Percentiles rank a stretch among this genome's conserved stretches.
Evolutionary conservation across 345 rosid genomes (phyloP).

Genomic region (Erysimum cheiranthoides): DNA sequence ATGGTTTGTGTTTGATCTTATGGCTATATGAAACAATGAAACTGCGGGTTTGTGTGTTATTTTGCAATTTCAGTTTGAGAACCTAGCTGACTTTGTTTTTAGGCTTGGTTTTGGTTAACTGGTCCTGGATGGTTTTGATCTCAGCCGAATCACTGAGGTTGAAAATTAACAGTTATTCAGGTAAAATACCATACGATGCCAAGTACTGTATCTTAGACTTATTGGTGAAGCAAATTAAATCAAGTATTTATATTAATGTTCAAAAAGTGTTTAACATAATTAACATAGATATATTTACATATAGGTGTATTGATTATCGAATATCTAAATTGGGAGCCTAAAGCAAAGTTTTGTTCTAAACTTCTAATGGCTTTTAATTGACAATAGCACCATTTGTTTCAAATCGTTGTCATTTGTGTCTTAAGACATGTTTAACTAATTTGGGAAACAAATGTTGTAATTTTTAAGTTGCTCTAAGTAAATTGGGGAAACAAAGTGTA

Average conservation of each 20-base stretch:
- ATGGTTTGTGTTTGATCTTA: slow-evolving; percentile 29
- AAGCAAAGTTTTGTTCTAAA: not conserved
- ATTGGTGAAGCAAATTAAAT: not conserved
- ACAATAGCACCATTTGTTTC: not conserved
- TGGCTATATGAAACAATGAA: slow-evolving; percentile 6
- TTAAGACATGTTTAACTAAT: not conserved
- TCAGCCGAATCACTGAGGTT: not conserved
- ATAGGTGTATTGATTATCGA: not conserved
- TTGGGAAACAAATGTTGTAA: not conserved
- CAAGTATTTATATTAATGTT: not conserved
- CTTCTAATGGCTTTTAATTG: not conserved
- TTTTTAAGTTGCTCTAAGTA: too few species aligned
- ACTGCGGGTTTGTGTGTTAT: slow-evolving; percentile 8
- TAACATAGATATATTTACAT: not conserved
- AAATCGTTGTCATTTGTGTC: not conserved
- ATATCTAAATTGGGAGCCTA: not conserved
- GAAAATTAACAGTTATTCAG: not conserved
- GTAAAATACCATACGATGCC: not conserved
- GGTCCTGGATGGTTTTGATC: not conserved
- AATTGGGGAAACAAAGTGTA: not conserved
- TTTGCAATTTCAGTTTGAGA: slow-evolving; percentile 8
- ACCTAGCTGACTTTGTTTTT: not conserved
- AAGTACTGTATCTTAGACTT: too few species aligned
- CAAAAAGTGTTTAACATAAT: not conserved
- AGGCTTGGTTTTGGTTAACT: not conserved